Evolutionary conservation across 108 stramenopile species (phyloP), one percentile per base, ranked within the genome.

Genomic region (Stephanodiscus triporus): DNA sequence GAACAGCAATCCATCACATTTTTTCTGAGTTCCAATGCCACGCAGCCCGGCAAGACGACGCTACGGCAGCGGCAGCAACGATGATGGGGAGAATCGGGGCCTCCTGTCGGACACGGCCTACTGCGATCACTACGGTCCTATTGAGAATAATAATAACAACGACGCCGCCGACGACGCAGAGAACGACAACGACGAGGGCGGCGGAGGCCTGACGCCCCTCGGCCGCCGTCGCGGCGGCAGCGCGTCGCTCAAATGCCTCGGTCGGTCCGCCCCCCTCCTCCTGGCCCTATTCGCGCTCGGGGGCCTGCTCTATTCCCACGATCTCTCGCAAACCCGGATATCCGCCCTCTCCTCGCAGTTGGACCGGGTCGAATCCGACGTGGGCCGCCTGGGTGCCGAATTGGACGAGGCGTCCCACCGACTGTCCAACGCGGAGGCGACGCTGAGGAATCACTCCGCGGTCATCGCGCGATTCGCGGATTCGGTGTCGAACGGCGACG

Each of bases 401-500:
- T 9, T 63, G 0, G n/a, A 47, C 11, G 20, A 22, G 1, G 48
- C 67, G 29, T 17, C 43, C 0, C 16, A 27, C 4, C 50, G 51
- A 57, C 61, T 80, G 4, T 9, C 26, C 4, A 2, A 36, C 4
- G 43, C 74, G 2, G 70, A 69, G 11, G 48, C 50, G 16, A 80
- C 73, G 11, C 13, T 80, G 27, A 29, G 48, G 17, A 45, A 59
- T 23, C 92, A 93, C 50, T 85, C 72, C 10, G 47, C 55, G 30
- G 85, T 91, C 9, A 91, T 95, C 68, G 45, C 79, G 2, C 78
- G 93, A 50, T 95, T 95, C 70, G 87, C 89, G 65, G 63, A 82
- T 30, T 89, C 89, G 30, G 90, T 95, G 10, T 88, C 88, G 47
- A 92, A 95, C 78, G 32, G 83, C 6, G 94, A 95, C 62, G 94